Evolutionary conservation across 1,139 yeast species (phyloP).

Genomic region (Taphrina wiesneri): DNA sequence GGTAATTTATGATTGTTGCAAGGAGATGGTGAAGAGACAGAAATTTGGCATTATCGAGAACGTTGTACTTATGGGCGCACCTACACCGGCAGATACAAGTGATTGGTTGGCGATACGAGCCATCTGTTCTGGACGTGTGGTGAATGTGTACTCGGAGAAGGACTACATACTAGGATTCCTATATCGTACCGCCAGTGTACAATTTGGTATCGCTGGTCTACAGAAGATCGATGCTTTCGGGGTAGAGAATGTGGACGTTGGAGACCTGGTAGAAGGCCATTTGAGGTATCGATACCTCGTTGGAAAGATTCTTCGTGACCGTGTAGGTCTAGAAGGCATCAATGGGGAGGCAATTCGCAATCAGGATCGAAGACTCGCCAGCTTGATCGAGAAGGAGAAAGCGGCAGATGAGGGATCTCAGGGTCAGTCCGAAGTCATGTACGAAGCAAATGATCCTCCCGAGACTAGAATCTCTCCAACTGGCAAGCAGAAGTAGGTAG

Average conservation of each 20-base stretch:
- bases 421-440: not conserved
- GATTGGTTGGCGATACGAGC: slow-evolving; percentile 78
- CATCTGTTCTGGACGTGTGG: slow-evolving; percentile 84
- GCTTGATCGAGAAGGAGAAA: slow-evolving; percentile 18
- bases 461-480: not conserved
- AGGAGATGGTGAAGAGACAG: slow-evolving; percentile 76
- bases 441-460: slow-evolving; percentile 4
- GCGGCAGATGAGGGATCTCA: slow-evolving; percentile 6
- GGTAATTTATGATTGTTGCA: slow-evolving; percentile 82
- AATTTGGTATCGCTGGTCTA: slow-evolving; percentile 86
- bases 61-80: slow-evolving; percentile 85
- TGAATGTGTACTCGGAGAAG: slow-evolving; percentile 85
- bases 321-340: slow-evolving; percentile 28
- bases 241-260: slow-evolving; percentile 82
- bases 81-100: slow-evolving; percentile 75
- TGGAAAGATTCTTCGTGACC: slow-evolving; percentile 30
- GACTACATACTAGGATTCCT: slow-evolving; percentile 97
- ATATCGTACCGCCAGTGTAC: slow-evolving; percentile 94
- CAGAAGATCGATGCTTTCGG: slow-evolving; percentile 68
- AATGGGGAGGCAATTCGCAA: slow-evolving; percentile 13
- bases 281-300: slow-evolving; percentile 51
- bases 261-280: slow-evolving; percentile 87
- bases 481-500: not conserved
- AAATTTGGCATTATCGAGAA: slow-evolving; percentile 88
- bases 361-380: slow-evolving; percentile 17